Conservation (phyloP, 495 filamentous ascomycete species). For the Poronia punctata region DNA sequence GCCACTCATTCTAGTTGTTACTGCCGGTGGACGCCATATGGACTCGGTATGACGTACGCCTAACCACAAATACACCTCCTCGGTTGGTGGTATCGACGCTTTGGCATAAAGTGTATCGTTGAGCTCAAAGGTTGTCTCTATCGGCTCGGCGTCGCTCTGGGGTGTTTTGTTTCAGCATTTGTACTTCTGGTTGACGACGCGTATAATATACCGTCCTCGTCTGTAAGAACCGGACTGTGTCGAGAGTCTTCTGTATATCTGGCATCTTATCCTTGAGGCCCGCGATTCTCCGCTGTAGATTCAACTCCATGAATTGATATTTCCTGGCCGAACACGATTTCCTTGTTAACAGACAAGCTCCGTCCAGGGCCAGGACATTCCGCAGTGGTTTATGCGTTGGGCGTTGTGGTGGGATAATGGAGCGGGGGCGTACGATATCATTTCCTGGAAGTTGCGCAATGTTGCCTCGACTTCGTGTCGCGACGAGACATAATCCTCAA, state of each 20-base stretch:
- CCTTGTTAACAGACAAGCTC: too few species aligned
- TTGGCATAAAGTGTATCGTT: slow-evolving; percentile 95
- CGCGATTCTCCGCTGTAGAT: slow-evolving; percentile 72
- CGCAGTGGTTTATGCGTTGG: too few species aligned
- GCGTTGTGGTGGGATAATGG: too few species aligned
- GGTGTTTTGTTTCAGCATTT: slow-evolving; percentile 5
- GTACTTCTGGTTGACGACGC: not conserved
- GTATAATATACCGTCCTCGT: slow-evolving; percentile 47
- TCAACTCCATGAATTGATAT: slow-evolving; percentile 99
- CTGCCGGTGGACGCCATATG: not conserved
- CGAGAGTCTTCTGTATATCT: slow-evolving; percentile 95
- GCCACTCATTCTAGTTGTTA: not conserved
- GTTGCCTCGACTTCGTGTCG: slow-evolving; percentile 84
- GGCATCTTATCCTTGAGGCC: slow-evolving; percentile 92
- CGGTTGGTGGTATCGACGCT: slow-evolving; percentile 69
- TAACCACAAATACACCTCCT: slow-evolving; percentile 96
- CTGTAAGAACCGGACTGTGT: slow-evolving; percentile 81
- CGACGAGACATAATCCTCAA: slow-evolving; percentile 86
- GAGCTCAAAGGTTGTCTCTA: slow-evolving; percentile 90
- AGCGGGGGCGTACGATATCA: slow-evolving; percentile 72
- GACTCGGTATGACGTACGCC: slow-evolving; percentile 47
- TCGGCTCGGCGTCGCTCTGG: slow-evolving; percentile 49
- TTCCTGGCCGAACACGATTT: too few species aligned
- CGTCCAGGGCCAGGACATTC: too few species aligned
- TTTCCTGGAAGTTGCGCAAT: slow-evolving; percentile 91